Evolutionary conservation across 139 green algal species (phyloP), one percentile per base, ranked within the genome.

Genomic region (Closterium sp.): DNA sequence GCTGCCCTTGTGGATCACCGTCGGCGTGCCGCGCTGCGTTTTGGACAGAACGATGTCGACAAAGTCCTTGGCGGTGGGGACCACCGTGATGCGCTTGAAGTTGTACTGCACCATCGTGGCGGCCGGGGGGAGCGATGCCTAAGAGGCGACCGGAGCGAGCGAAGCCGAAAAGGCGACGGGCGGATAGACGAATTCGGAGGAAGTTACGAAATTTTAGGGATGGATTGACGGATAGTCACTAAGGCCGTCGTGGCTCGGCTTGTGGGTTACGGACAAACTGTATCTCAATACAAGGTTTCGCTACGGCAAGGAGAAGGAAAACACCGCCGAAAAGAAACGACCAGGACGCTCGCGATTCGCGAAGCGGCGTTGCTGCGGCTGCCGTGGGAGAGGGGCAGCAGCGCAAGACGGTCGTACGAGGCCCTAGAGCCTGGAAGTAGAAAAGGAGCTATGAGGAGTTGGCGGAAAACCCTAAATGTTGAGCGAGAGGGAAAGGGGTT

Each of bases 21-120:
- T 99, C n/a, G 98, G 98, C 12, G 98, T 99, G 85, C 97, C 95
- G 1, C 98, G 95, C 96, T 99, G 98, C 33, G 98, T 99, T 90
- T 97, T 97, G 4, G 94, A 97, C 30, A 99, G 94, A 4, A 99
- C 97, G 87, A 99, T 98, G 92, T 99, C 98, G 34, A 99, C 97
- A 87, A 99, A 99, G 94, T 99, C 97, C 93, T 98, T 98, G 36
- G 96, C 96, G 0, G 96, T 95, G 0, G 98, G 98, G 84, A 99
- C 98, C 32, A 97, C 93, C 30, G 95, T 95, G 30, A 99, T 99
- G 55, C 94, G 91, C 93, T 99, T 99, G 95, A 99, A 99, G 94
- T 98, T 99, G 94, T 99, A 98, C 35, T 95, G 91, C 85, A 96
- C 95, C 97, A 98, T 98, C 33, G 33, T 93, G 91, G 28, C 85